These are phyloP conservation scores for Dalbergia oliveri DNA, from an alignment of 306 rosid species.

Conservation along the genomic window DNA sequence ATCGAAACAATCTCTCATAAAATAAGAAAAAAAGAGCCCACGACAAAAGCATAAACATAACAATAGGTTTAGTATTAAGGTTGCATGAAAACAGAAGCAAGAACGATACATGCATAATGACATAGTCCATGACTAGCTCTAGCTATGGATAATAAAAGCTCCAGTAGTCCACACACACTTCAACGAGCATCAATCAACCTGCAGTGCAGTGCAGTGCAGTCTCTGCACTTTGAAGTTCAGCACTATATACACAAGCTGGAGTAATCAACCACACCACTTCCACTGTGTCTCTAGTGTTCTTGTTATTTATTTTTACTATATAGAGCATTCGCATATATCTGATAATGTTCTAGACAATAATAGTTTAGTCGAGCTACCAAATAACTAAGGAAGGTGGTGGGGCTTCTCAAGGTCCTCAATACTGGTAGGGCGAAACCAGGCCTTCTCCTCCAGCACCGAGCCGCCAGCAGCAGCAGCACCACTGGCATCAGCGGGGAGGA, in stretches of 20 bases:
- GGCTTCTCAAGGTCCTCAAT: constrained; percentile 98
- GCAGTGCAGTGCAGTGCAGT: constrained; percentile 23
- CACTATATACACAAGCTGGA: constrained; percentile 40
- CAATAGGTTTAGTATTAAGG: constrained; percentile 39
- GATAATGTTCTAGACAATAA: not conserved
- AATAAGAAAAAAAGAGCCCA: not conserved
- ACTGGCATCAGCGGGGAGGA: not conserved
- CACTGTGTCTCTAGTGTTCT: constrained; percentile 33
- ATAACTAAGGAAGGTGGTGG: constrained; percentile 35
- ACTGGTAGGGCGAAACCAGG: constrained; percentile 91
- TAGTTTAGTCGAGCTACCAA: too few species aligned
- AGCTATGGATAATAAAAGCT: constrained; percentile 28
- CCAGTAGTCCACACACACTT: constrained; percentile 36
- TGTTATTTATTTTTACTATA: constrained; percentile 21
- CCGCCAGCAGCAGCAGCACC: constrained; percentile 39
- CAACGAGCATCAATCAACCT: constrained; percentile 16
- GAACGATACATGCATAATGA: constrained; percentile 38
- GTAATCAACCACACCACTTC: constrained; percentile 30
- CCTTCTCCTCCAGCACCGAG: constrained; percentile 81
- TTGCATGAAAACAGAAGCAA: constrained; percentile 35
- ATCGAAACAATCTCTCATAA: too few species aligned
- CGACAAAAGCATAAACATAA: constrained; percentile 21
- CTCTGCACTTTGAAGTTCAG: constrained; percentile 14
- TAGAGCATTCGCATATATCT: not conserved
- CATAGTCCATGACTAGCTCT: constrained; percentile 26